These are phyloP conservation scores for Cordyceps militaris DNA, from an alignment of 2,329 filamentous ascomycete species.

Conservation along the genomic window DNA sequence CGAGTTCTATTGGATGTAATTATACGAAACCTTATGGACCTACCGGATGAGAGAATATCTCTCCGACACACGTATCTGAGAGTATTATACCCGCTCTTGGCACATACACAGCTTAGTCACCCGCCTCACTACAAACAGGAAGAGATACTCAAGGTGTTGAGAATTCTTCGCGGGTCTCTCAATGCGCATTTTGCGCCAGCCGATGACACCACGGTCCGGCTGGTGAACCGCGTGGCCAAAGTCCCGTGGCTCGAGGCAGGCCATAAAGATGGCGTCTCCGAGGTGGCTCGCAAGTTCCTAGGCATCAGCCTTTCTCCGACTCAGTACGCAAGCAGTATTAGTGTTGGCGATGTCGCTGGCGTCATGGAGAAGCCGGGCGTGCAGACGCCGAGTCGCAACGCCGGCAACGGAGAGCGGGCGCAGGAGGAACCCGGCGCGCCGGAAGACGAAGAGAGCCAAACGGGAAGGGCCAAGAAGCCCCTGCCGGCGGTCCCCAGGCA, in stretches of 20 bases:
- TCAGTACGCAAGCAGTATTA: conserved; percentile 65
- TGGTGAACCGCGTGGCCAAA: conserved; percentile 67
- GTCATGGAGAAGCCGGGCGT: conserved; percentile 78
- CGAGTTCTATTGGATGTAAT: conserved; percentile 93
- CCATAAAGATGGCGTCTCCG: conserved; percentile 30
- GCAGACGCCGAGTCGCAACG: conserved; percentile 65
- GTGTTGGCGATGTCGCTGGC: conserved; percentile 69
- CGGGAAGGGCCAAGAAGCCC: conserved; percentile 36
- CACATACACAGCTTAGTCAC: conserved; percentile 81
- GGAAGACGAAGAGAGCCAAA: conserved; percentile 18
- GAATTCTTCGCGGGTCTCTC: conserved; percentile 57
- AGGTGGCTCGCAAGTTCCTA: conserved; percentile 52
- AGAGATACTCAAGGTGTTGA: conserved; percentile 71
- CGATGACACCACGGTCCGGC: conserved; percentile 70
- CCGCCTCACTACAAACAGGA: conserved; percentile 88
- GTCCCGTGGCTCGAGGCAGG: conserved; percentile 59
- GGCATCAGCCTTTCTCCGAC: conserved; percentile 63
- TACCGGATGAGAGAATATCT: conserved; percentile 72
- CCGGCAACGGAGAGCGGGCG: conserved; percentile 21
- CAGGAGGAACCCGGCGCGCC: conserved; percentile 19
- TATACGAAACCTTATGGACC: conserved; percentile 90
- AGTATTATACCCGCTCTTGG: conserved; percentile 82
- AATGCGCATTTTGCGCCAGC: conserved; percentile 72
- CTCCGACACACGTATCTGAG: conserved; percentile 91
- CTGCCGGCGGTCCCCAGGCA: conserved; percentile 51